These are phyloP conservation scores for Erodium moschatum DNA, from an alignment of 441 rosid species.

Conservation along the genomic window DNA sequence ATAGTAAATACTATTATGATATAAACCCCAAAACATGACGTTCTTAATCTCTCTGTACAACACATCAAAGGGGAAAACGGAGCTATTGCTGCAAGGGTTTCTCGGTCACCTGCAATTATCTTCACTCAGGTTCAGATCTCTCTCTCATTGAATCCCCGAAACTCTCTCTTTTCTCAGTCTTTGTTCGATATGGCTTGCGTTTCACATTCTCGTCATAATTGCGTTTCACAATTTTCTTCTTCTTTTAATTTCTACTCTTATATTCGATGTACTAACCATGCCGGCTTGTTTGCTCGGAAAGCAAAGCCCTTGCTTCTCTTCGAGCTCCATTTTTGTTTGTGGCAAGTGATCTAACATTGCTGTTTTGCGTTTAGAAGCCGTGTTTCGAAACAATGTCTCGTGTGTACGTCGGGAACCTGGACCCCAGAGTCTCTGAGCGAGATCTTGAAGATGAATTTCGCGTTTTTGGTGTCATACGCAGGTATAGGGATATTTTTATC, in stretches of 20 bases:
- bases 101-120: background rate
- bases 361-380: background rate
- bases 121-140: background rate
- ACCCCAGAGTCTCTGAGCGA: slow-evolving; percentile 57
- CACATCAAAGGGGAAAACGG: background rate
- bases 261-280: no score
- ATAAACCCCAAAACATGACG: background rate
- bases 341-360: background rate
- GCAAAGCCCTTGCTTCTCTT: no score
- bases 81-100: background rate
- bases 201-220: background rate
- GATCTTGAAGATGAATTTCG: slow-evolving; percentile 81
- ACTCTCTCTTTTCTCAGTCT: background rate
- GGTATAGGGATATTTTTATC: slow-evolving; percentile 22
- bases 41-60: background rate
- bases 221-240: no score
- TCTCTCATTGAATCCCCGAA: background rate
- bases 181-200: background rate
- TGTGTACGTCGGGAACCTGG: slow-evolving; percentile 73
- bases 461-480: slow-evolving; percentile 58
- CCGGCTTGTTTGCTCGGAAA: no score
- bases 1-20: background rate
- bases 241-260: no score
- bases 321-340: no score
- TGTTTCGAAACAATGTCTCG: slow-evolving; percentile 35